phyloP scores from a whole-genome alignment of 805 yeast genomes.

The Kuraishia capsulata region DNA sequence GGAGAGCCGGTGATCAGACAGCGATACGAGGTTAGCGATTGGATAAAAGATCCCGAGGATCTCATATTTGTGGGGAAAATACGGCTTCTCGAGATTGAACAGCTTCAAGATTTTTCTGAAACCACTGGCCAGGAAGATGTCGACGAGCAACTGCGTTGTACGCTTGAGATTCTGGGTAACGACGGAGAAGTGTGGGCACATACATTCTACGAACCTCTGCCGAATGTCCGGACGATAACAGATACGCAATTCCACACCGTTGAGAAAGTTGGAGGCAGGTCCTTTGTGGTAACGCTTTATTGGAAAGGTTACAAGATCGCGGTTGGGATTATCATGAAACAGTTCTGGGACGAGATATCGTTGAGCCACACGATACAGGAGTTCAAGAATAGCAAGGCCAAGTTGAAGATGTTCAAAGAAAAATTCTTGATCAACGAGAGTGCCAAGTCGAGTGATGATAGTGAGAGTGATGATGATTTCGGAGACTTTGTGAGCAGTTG shows the following conservation, averaged over 20 bases:
- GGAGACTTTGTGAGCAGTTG: conserved; percentile 18
- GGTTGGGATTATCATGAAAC: conserved; percentile 16
- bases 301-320: conserved; percentile 9
- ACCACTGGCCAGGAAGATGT: neutral
- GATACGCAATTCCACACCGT: conserved; percentile 1
- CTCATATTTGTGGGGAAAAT: conserved; percentile 1
- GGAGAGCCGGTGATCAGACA: neutral
- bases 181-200: conserved; percentile 2
- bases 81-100: neutral
- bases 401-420: conserved; percentile 1
- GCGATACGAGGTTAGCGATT: neutral
- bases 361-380: conserved; percentile 1
- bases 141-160: neutral
- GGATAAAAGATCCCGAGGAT: neutral
- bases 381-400: conserved; percentile 1
- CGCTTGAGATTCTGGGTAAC: neutral
- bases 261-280: conserved; percentile 1
- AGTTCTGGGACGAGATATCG: conserved; percentile 14
- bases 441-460: conserved; percentile 1
- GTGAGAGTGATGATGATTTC: conserved; percentile 13
- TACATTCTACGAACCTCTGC: neutral
- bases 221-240: neutral
- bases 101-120: neutral
- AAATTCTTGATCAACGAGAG: neutral
- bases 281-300: conserved; percentile 6